A percentile compares a stretch with the other conserved stretches of the same genome.
These are phyloP conservation scores for Mycena kentingensis DNA, from an alignment of 768 basidiomycete species.

Conservation along the genomic window DNA sequence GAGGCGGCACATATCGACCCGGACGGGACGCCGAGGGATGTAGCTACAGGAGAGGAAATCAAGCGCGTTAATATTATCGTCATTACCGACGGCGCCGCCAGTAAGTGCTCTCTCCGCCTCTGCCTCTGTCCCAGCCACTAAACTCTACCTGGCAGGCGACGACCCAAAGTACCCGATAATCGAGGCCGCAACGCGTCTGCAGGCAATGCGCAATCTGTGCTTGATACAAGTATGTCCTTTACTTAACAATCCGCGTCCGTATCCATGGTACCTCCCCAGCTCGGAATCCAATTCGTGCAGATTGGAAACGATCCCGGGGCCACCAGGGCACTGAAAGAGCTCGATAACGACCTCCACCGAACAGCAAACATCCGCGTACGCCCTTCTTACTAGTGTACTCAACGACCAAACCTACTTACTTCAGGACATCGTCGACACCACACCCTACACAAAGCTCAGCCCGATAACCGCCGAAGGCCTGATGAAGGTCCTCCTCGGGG, in stretches of 20 bases:
- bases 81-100: conserved; percentile 64
- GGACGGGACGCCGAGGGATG: conserved; percentile 21
- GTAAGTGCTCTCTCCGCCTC: conserved; percentile 35
- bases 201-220: conserved; percentile 47
- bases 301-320: conserved; percentile 49
- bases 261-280: conserved; percentile 32
- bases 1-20: conserved; percentile 31
- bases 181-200: conserved; percentile 50
- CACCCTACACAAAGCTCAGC: conserved; percentile 49
- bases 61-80: conserved; percentile 63
- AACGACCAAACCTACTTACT: background rate
- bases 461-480: conserved; percentile 41
- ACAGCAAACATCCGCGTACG: conserved; percentile 47
- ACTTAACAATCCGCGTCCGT: background rate
- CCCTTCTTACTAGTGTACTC: background rate
- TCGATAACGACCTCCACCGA: conserved; percentile 59
- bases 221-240: conserved; percentile 26
- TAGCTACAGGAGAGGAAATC: conserved; percentile 32
- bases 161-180: conserved; percentile 53
- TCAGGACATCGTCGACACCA: conserved; percentile 77
- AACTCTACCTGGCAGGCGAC: conserved; percentile 42
- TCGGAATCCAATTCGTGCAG: conserved; percentile 75
- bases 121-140: background rate
- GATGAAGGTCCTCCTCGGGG: conserved; percentile 66
- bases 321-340: conserved; percentile 48